Base-by-base conservation (phyloP, 495 filamentous ascomycete species). In the Chlorociboria aeruginascens region DNA sequence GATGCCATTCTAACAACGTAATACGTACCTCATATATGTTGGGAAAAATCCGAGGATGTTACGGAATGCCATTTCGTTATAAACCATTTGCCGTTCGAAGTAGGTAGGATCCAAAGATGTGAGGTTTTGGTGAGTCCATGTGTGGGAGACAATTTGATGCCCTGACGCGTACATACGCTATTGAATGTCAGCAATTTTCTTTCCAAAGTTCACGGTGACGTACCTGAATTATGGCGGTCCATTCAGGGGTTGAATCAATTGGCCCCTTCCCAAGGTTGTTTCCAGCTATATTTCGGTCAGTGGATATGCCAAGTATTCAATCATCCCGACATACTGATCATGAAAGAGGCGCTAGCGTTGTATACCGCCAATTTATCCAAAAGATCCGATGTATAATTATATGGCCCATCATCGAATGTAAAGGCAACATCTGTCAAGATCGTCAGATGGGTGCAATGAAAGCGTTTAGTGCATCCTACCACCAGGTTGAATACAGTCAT, bases 61-160 rank as follows among this genome's bases (percentile, higher is more conserved):
- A 38, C 81, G 79, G 14, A 92, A 54, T 0, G 86, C 87, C 47
- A 82, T 85, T 62, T 92, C 87, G 49, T 85, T 84, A 71, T 81
- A 86, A 41, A 75, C 58, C 61, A 94, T 81, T 55, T 92, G 81
- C 13, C 80, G 71, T 4, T 68, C 67, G 50, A 82, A 78, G 48
- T 82, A 59, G 29, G 57, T 57, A 43, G 74, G 50, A 43, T 74
- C 67, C 60, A 78, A 59, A 58, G 74, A 71, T 63, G 73, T 71
- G 54, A 87, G 64, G 69, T 87, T 73, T 66, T 80, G 67, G 55
- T 94, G 87, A 34, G 82, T 85, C 86, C 85, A 94, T 1, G 84
- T 92, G 54, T 94, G 87, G 54, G 79, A 83, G 29, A 81, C 86
- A 45, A 94, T 69, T 60, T 92, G 87, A 58, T 94, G 87, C n/a